Conservation (phyloP, 768 basidiomycete species). For the Boletus sp. region DNA sequence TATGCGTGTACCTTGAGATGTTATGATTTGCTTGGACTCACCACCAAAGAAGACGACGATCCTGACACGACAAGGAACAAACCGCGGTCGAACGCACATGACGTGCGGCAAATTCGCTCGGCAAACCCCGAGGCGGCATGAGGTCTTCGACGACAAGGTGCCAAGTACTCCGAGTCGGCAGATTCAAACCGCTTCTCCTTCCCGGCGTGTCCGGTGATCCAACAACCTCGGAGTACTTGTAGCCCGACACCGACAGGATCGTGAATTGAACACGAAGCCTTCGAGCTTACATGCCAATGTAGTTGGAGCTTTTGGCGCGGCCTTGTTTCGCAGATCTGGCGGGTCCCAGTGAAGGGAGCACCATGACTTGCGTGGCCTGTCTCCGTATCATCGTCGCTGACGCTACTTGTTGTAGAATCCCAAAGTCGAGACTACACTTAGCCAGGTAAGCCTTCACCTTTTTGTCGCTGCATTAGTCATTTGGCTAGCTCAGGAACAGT, state of each 20-base stretch:
- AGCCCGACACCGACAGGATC: neutral
- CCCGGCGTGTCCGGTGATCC: neutral
- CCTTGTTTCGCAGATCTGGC: no score
- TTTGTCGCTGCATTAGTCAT: no score
- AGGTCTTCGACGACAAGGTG: neutral
- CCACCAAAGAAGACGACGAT: slow-evolving; percentile 26
- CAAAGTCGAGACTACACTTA: no score
- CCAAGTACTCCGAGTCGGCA: neutral
- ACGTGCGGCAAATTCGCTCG: slow-evolving; percentile 10
- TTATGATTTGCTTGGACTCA: slow-evolving; percentile 6
- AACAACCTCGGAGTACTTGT: neutral
- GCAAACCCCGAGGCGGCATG: slow-evolving; percentile 8
- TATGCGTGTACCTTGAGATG: neutral
- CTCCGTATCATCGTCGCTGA: no score
- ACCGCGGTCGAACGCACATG: slow-evolving; percentile 5
- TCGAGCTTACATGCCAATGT: neutral
- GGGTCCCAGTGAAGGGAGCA: no score
- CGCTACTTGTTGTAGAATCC: no score
- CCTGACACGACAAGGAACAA: slow-evolving; percentile 18
- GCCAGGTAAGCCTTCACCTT: no score
- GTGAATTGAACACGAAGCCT: slow-evolving; percentile 41
- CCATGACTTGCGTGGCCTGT: no score
- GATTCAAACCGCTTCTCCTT: neutral
- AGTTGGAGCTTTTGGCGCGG: no score
- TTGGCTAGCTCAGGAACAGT: no score